Conservation (phyloP, 345 rosid species). For the Citrus reticulata region DNA sequence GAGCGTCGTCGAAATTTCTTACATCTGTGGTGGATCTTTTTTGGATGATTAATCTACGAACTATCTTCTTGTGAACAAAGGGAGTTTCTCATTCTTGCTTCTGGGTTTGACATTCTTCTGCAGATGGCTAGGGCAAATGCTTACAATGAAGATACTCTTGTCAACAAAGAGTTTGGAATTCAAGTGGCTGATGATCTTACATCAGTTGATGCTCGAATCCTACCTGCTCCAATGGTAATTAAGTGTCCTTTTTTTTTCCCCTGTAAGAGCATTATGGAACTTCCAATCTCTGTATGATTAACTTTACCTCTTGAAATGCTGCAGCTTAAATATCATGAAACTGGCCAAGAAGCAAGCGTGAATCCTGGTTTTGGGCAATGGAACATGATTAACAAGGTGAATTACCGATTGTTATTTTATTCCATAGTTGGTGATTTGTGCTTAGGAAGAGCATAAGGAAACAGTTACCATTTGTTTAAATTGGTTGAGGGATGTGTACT, state of each 20-base stretch:
- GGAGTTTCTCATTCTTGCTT: background rate
- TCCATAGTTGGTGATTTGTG: background rate
- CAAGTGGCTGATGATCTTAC: constrained; percentile 33
- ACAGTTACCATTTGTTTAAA: background rate
- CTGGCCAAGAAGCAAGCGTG: constrained; percentile 41
- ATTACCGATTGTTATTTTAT: background rate
- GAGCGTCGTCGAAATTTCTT: background rate
- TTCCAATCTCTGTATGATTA: background rate
- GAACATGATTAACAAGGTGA: constrained; percentile 81
- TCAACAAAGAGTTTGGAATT: constrained; percentile 54
- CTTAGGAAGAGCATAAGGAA: background rate
- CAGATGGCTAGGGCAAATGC: constrained; percentile 33
- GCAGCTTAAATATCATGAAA: constrained; percentile 71
- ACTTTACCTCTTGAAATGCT: background rate
- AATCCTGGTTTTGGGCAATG: constrained; percentile 61
- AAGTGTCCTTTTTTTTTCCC: background rate
- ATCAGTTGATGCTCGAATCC: constrained; percentile 53
- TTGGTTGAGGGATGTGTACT: background rate
- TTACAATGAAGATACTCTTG: constrained; percentile 14
- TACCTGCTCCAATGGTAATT: constrained; percentile 63
- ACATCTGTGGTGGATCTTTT: background rate
- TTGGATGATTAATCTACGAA: background rate
- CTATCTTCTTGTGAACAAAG: background rate
- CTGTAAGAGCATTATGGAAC: background rate
- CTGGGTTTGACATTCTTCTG: background rate